Conservation (phyloP, 768 basidiomycete species). For the Steccherinum ochraceum region DNA sequence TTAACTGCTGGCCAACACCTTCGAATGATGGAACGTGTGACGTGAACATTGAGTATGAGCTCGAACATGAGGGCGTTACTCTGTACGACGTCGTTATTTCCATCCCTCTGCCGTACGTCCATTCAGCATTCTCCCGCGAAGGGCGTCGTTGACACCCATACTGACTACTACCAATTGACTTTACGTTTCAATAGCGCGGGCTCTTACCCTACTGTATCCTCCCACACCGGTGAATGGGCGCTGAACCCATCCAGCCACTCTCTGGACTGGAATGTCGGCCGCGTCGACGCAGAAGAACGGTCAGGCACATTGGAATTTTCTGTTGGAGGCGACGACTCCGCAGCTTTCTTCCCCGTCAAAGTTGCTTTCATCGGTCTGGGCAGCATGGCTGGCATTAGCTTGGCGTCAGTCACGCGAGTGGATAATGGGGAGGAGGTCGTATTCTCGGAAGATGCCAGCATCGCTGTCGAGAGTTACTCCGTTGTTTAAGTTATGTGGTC, state of each 20-base stretch:
- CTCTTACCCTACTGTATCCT: slow-evolving; percentile 79
- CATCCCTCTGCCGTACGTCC: slow-evolving; percentile 86
- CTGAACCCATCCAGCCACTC: slow-evolving; percentile 75
- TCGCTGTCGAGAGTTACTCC: slow-evolving; percentile 44
- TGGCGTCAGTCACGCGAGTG: slow-evolving; percentile 52
- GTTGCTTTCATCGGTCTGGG: slow-evolving; percentile 78
- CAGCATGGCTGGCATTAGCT: slow-evolving; percentile 70
- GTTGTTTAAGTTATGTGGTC: slow-evolving; percentile 25
- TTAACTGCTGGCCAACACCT: slow-evolving; percentile 96
- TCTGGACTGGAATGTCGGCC: slow-evolving; percentile 79
- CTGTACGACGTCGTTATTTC: slow-evolving; percentile 84
- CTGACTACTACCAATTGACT: neutral
- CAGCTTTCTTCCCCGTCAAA: slow-evolving; percentile 88
- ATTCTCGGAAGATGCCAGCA: slow-evolving; percentile 46
- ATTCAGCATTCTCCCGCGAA: neutral
- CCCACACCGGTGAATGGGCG: slow-evolving; percentile 73
- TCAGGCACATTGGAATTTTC: slow-evolving; percentile 91
- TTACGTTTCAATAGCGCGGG: slow-evolving; percentile 46
- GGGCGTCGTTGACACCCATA: neutral
- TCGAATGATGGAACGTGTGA: slow-evolving; percentile 90
- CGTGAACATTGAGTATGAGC: slow-evolving; percentile 95
- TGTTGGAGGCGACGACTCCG: slow-evolving; percentile 75
- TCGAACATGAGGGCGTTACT: slow-evolving; percentile 76
- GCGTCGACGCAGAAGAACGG: slow-evolving; percentile 53
- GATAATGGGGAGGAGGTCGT: slow-evolving; percentile 41